A percentile compares a stretch with the other conserved stretches of the same genome.
phyloP scores from a whole-genome alignment of 139 green algal species.

The Choricystis sp. region DNA sequence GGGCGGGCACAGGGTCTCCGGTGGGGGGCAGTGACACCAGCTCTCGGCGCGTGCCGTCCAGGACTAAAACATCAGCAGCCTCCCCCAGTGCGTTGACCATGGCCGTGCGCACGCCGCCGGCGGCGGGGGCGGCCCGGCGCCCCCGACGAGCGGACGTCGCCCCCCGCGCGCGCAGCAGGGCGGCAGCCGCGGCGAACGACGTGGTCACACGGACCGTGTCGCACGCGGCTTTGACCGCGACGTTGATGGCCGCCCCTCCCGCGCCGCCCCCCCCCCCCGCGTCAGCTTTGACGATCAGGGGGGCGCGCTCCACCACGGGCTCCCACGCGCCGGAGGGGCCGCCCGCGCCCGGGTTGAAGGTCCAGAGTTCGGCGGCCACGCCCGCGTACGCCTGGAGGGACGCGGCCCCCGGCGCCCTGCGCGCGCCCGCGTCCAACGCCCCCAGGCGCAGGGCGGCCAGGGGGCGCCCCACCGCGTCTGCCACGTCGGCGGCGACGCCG shows the following conservation, averaged over 20 bases:
- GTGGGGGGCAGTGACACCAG: neutral
- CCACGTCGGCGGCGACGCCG: constrained; percentile 22
- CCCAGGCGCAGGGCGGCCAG: constrained; percentile 45
- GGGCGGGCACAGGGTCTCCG: neutral
- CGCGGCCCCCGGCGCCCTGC: constrained; percentile 1
- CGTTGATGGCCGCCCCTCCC: constrained; percentile 17
- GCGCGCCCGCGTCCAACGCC: constrained; percentile 13
- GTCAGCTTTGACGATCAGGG: constrained; percentile 44
- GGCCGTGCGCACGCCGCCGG: constrained; percentile 1
- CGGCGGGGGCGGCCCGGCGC: neutral
- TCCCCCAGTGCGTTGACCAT: constrained; percentile 49
- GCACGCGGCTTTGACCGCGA: constrained; percentile 29
- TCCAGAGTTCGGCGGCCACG: constrained; percentile 27
- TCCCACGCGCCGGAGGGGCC: constrained; percentile 39
- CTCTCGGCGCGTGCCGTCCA: neutral
- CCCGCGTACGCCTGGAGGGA: constrained; percentile 28
- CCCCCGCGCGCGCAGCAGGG: constrained; percentile 19
- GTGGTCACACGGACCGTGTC: constrained; percentile 36
- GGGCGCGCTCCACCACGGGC: constrained; percentile 69
- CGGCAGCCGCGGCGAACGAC: constrained; percentile 20
- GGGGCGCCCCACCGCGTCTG: constrained; percentile 31
- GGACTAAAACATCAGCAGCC: constrained; percentile 24
- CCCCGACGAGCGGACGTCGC: constrained; percentile 17
- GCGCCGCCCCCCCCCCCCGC: constrained; percentile 9
- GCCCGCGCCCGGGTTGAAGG: constrained; percentile 36